These are phyloP conservation scores for Mycena leptocephala DNA, from an alignment of 768 basidiomycete genomes.

Conservation along the genomic window DNA sequence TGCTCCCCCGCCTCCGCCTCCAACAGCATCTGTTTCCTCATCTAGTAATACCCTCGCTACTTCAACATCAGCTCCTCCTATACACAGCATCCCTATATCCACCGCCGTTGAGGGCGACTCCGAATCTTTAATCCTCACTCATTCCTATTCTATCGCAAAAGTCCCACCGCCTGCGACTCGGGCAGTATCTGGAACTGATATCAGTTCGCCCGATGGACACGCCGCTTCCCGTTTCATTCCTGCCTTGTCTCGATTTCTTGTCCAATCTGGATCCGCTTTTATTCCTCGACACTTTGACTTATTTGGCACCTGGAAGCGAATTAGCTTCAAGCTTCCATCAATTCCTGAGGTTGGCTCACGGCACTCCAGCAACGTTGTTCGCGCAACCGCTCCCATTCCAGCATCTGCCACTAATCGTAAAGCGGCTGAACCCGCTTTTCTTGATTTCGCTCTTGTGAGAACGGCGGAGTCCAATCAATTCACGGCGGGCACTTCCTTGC, in stretches of 20 bases:
- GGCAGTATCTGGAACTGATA: not conserved
- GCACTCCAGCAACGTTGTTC: not conserved
- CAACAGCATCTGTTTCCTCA: no score
- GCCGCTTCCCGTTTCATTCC: not conserved
- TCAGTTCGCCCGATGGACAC: not conserved
- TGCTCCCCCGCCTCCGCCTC: no score
- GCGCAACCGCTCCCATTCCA: not conserved
- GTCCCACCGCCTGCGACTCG: not conserved
- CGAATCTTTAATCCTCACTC: not conserved
- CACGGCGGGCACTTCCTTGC: conserved; percentile 19
- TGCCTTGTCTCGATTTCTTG: not conserved
- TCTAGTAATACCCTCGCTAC: no score
- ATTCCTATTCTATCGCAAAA: not conserved
- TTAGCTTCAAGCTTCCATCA: not conserved
- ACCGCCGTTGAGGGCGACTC: not conserved
- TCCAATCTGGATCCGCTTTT: not conserved
- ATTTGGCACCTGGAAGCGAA: conserved; percentile 7
- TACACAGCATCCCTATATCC: no score
- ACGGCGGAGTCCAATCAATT: conserved; percentile 29
- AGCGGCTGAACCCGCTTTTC: conserved; percentile 27
- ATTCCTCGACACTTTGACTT: not conserved
- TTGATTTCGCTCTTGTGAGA: conserved; percentile 33
- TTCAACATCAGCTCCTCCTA: no score
- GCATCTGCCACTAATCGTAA: conserved; percentile 1
- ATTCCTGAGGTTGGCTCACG: not conserved